A percentile compares a stretch with the other conserved stretches of the same genome.
Evolutionary conservation across 345 rosid genomes (phyloP).

Genomic region (Abelmoschus esculentus): DNA sequence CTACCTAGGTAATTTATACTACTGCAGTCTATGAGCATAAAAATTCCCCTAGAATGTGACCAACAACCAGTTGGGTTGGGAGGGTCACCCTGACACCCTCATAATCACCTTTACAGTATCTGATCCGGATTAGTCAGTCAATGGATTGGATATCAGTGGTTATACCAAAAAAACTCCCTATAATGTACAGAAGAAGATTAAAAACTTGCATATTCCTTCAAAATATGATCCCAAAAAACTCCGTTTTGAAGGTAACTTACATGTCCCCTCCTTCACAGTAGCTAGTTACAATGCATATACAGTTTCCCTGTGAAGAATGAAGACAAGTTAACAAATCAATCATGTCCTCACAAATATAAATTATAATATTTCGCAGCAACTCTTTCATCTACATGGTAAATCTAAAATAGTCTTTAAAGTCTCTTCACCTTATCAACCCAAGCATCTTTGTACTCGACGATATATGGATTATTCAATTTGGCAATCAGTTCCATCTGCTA

Average conservation of each 20-base stretch:
- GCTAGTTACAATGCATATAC: constrained; percentile 64
- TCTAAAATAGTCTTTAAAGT: not conserved
- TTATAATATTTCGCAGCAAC: not conserved
- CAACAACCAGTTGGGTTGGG: too few species aligned
- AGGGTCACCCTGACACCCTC: too few species aligned
- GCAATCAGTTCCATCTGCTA: constrained; percentile 82
- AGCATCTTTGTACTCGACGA: constrained; percentile 74
- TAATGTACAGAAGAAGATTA: not conserved
- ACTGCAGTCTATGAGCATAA: not conserved
- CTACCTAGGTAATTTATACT: not conserved
- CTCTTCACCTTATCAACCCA: constrained; percentile 88
- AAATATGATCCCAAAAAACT: not conserved
- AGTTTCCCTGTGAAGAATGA: constrained; percentile 43
- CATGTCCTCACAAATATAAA: not conserved
- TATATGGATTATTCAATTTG: constrained; percentile 59
- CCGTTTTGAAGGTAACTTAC: constrained; percentile 41
- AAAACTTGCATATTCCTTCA: not conserved
- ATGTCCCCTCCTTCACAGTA: constrained; percentile 89
- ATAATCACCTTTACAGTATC: too few species aligned
- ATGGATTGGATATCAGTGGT: too few species aligned
- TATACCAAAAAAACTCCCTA: too few species aligned
- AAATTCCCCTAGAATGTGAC: not conserved
- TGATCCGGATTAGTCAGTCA: too few species aligned
- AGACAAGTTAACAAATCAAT: constrained; percentile 7
- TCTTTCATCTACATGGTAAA: not conserved